A percentile compares a stretch with the other conserved stretches of the same genome.
phyloP scores from a whole-genome alignment of 2,329 filamentous ascomycete species.

The Botrytis byssoidea region DNA sequence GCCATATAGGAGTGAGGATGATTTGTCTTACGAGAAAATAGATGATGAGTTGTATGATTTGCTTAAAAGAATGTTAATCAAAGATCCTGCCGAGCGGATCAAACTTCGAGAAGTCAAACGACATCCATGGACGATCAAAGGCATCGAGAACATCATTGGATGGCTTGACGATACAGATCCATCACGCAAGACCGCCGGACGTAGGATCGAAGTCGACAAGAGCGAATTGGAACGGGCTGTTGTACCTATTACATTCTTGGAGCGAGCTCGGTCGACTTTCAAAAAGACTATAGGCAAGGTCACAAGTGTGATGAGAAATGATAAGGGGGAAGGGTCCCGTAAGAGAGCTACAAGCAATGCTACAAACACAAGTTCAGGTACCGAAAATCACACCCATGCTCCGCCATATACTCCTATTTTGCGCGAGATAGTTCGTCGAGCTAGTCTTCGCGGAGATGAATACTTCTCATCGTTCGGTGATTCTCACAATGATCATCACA shows the following conservation, averaged over 20 bases:
- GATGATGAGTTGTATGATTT: conserved; percentile 79
- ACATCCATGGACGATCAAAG: conserved; percentile 85
- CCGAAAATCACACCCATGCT: conserved; percentile 50
- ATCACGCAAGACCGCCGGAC: conserved; percentile 70
- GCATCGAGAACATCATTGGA: conserved; percentile 67
- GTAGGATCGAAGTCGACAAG: conserved; percentile 88
- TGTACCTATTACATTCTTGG: conserved; percentile 81
- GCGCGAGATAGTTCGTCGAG: conserved; percentile 46
- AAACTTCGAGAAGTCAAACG: conserved; percentile 88
- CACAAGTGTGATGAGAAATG: conserved; percentile 46
- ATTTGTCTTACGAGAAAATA: conserved; percentile 81
- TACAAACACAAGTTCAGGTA: conserved; percentile 60
- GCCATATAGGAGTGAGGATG: conserved; percentile 73
- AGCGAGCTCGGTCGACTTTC: conserved; percentile 77
- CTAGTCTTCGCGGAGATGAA: conserved; percentile 59
- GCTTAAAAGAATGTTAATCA: conserved; percentile 74
- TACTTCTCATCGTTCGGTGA: conserved; percentile 51
- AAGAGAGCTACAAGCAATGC: conserved; percentile 60
- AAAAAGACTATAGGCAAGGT: conserved; percentile 65
- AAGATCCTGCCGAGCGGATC: conserved; percentile 87
- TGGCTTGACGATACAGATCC: conserved; percentile 98
- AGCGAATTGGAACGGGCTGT: conserved; percentile 88
- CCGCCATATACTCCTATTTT: conserved; percentile 42
- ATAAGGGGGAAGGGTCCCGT: conserved; percentile 57
- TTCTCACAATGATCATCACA: conserved; percentile 26